Evolutionary conservation across 768 basidiomycete species (phyloP), one percentile per base, ranked within the genome.

Genomic region (Thelephora ganbajun): DNA sequence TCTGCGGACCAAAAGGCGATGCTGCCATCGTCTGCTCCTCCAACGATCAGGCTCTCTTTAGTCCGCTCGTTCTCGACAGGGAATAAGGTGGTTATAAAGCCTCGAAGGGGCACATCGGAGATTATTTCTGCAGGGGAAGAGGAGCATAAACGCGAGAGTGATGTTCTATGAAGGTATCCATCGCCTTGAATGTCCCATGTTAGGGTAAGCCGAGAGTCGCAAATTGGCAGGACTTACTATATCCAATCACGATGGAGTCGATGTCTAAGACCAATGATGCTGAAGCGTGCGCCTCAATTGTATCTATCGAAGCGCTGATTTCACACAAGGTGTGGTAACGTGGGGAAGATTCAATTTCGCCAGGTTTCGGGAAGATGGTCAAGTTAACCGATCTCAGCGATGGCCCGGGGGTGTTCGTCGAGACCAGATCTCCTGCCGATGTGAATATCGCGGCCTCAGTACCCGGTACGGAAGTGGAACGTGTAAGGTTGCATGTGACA

Each of bases 21-120:
- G 0, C 80, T 79, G 2, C 90, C 90, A 55, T 88, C 84, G 48
- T 84, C 81, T 0, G 72, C 74, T 2, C 89, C 87, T 12, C 83
- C 88, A 12, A 88, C 63, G 13, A 93, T 64, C 30, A 77, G 73
- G 14, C 64, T 71, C 50, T 85, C 77, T 34, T 71, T 72, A 0
- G 79, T 82, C 34, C 77, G 60, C 14, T 68, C 64, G 53, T 83
- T 80, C 44, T 73, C 69, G 7, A 77, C 69, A 14, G 72, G 53
- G 54, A 80, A 74, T 30, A 91, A 61, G 9, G 65, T 60, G 30
- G 70, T 53, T 50, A 89, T 59, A 46, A 52, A 52, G 0, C 73
- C 79, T 46, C 66, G 59, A 14, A 88, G 56, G 2, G 76, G 54
- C 0, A 61, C 36, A 23, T 74, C 63, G 0, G 80, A 82, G 2